Base-by-base conservation (phyloP, 78 protist species). In the Dictyostelium purpureum region DNA sequence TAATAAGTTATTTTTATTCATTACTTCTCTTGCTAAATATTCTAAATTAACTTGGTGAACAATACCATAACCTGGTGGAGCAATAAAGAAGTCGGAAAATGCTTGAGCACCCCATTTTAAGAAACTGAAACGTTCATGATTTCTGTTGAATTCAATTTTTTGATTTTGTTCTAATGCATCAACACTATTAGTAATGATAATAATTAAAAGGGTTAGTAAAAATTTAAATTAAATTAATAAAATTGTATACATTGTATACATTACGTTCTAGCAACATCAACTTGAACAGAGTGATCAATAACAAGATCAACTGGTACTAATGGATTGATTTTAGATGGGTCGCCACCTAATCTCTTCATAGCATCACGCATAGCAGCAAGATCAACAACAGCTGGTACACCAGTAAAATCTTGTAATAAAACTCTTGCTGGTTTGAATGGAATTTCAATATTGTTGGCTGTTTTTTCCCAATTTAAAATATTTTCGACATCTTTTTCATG, bases 31-130 rank as follows among this genome's bases (percentile, higher is more conserved):
- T 19, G 98, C 97, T 9, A 95, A 66, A 90, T 95, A 96, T 74
- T 97, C 98, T 40, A 97, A 94, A 70, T 97, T 97, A 19, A 97
- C 97, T 92, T 97, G 98, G 51, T 96, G 98, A n/a, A 96, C 97
- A 61, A 96, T 96, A 52, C 99, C 99, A 65, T 88, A 35, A 49
- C 97, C 97, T 28, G 99, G 99, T n/a, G 99, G 99, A 28, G 96
- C 97, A 33, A 97, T 94, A 51, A 63, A 37, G 18, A 97, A 38
- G 73, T 77, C 49, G 38, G 94, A 57, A 77, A 97, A 95, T 33
- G 96, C 96, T 33, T 57, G 70, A 9, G 93, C 59, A 21, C 97
- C 96, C 97, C 97, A 97, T 93, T 97, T 97, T 38, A 97, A 87
- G 78, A 97, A 97, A 33, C 19, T 21, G 79, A 96, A 96, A 63